Conservation (phyloP, 805 yeast species). For the Millerozyma acaciae region DNA sequence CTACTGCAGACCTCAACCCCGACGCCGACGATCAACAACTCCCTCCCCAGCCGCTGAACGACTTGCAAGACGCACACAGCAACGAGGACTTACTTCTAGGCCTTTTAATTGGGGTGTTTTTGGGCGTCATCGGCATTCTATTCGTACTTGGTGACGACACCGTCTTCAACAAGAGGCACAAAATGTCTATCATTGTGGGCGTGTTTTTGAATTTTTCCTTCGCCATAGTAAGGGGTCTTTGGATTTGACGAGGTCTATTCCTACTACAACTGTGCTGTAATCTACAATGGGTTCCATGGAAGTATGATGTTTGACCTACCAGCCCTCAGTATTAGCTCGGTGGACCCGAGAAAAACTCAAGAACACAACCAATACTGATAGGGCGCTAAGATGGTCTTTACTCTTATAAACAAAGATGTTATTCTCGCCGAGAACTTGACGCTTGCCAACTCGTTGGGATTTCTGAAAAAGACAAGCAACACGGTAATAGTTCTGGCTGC, state of each 20-base stretch:
- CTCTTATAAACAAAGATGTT: constrained; percentile 29
- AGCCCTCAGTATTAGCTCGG: constrained; percentile 39
- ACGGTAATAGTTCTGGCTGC: constrained; percentile 51
- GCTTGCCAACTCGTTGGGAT: constrained; percentile 48
- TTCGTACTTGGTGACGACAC: constrained; percentile 59
- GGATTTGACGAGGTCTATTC: constrained; percentile 21
- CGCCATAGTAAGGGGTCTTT: constrained; percentile 52
- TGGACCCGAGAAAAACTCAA: constrained; percentile 6
- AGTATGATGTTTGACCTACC: constrained; percentile 40
- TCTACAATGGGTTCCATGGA: too few relatives aligned
- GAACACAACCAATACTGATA: too few relatives aligned
- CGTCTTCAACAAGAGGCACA: constrained; percentile 56
- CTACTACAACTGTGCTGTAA: not conserved
- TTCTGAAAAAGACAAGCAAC: constrained; percentile 48
- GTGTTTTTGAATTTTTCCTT: constrained; percentile 63
- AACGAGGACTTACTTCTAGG: constrained; percentile 72
- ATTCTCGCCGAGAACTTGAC: constrained; percentile 48
- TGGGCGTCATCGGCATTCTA: constrained; percentile 65
- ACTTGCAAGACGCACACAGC: constrained; percentile 28
- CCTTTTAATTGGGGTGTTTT: constrained; percentile 64
- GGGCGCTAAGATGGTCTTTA: constrained; percentile 46
- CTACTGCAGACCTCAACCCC: constrained; percentile 8
- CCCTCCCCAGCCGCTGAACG: constrained; percentile 20
- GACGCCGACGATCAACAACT: too few relatives aligned
- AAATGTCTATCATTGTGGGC: constrained; percentile 72